Base-by-base conservation (phyloP, 768 basidiomycete genomes). In the Neoboletus brunneissimus region DNA sequence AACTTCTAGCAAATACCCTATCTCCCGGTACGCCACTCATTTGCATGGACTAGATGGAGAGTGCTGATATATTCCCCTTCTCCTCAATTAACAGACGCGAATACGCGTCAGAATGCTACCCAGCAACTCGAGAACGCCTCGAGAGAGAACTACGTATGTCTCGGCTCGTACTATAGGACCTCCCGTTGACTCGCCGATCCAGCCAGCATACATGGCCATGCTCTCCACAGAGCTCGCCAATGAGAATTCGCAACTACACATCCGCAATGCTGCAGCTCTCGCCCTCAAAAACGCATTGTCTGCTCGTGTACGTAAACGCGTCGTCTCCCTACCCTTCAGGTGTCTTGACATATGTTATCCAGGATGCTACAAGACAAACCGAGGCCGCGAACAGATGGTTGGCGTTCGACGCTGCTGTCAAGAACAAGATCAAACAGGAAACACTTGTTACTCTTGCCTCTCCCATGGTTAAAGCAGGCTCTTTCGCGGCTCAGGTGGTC, bases 261-360 rank as follows among this genome's bases (percentile, higher is more conserved):
- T 95, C 51, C 82, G 97, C 63, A 96, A 91, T 68, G 94, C 96
- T n/a, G 95, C 97, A 23, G 94, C 93, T 71, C 80, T 99, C 50
- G 95, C 96, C 20, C 79, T 99, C 74, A 99, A 98, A 83, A 99
- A 99, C 73, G 84, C 94, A 57, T 75, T 99, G 56, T 83, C 88
- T 34, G 93, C 95, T 58, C 80, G 92, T 66, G 96, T 98, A 77
- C 74, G 91, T 77, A 65, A 61, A 65, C 58, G 64, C 61, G 58
- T 64, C 53, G 46, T 53, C 63, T 53, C 15, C 16, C 54, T 66
- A 42, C 35, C 58, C 51, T 20, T n/a, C 46, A 45, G 52, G 45
- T 32, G 25, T 50, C 40, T 64, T 67, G 57, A 67, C 63, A 54
- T 53, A 52, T 45, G 35, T 45, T 51, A 63, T 67, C 59, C 69